Conservation (phyloP, 2,329 filamentous ascomycete genomes). For the Septoria petroselini region DNA sequence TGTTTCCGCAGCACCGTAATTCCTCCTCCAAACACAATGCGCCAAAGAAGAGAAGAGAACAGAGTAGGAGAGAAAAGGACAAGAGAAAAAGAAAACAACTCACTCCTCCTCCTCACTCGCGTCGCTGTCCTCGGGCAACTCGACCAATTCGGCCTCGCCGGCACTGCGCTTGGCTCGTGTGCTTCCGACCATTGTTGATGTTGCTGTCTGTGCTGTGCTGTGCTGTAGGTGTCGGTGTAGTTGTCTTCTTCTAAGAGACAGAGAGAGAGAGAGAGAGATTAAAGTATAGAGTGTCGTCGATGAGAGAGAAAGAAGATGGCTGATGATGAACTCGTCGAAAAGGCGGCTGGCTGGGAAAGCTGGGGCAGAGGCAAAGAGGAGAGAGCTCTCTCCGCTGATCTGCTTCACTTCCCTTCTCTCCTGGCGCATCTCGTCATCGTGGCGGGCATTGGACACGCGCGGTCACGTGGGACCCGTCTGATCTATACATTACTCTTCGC, state of each 20-base stretch:
- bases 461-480: too few relatives aligned
- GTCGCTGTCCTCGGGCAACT: slow-evolving; percentile 40
- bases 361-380: slow-evolving; percentile 6
- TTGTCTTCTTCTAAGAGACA: too few relatives aligned
- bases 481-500: too few relatives aligned
- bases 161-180: slow-evolving; percentile 12
- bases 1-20: too few relatives aligned
- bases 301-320: too few relatives aligned
- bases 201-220: too few relatives aligned
- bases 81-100: slow-evolving; percentile 21
- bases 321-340: background rate
- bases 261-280: background rate
- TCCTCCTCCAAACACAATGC: too few relatives aligned
- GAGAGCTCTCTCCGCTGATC: background rate
- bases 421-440: background rate
- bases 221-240: too few relatives aligned
- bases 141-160: slow-evolving; percentile 44
- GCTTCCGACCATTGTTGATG: slow-evolving; percentile 13
- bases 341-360: slow-evolving; percentile 5
- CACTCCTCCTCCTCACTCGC: slow-evolving; percentile 38
- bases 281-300: background rate
- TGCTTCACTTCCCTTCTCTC: background rate
- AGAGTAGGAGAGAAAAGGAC: background rate
- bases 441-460: slow-evolving; percentile 1
- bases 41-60: slow-evolving; percentile 9